Evolutionary conservation across 2,329 filamentous ascomycete species (phyloP), one percentile per base, ranked within the genome.

Genomic region (Leptographium radiaticola): DNA sequence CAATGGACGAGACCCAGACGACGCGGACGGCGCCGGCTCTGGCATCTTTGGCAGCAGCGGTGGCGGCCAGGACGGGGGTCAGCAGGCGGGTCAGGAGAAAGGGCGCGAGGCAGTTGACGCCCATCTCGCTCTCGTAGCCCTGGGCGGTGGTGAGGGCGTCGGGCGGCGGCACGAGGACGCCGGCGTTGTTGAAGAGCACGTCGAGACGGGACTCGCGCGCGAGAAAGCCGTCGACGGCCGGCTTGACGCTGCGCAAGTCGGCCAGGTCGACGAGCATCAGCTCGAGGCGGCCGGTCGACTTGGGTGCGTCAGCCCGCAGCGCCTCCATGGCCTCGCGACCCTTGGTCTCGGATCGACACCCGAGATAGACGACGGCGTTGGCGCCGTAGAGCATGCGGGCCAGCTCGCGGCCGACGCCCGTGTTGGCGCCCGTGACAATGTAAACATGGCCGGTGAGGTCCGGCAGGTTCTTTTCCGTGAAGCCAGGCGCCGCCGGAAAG

Each of bases 351-450:
- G 59, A 60, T 45, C 76, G 73, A 2, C 69, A 71, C 4, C 73
- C 74, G 34, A 79, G 62, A 60, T 79, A 79, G 44, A 80, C 71
- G 2, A 67, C 76, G 30, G 65, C 75, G 54, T 75, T 71, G 20
- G 67, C 69, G 4, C 63, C 60, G 62, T 80, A 81, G 8, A 81
- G 68, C 6, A 79, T 71, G 45, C 68, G 69, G 48, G 64, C 66
- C 9, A 78, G 65, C 59, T 77, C 74, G 45, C 70, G 66, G 10
- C 76, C 76, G 10, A 77, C 66, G 12, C 63, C 63, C 0, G 58
- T 55, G n/a, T 59, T 60, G 33, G 57, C 58, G n/a, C 63, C 62
- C 0, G 77, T 80, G 7, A 80, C 69, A 44, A 80, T 71, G 54
- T 62, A 62, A 6, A 65, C 49, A 20, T 16, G 49, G 30, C 49